Conservation (phyloP, 78 protist genomes). For the Dictyostelium firmibasis region DNA sequence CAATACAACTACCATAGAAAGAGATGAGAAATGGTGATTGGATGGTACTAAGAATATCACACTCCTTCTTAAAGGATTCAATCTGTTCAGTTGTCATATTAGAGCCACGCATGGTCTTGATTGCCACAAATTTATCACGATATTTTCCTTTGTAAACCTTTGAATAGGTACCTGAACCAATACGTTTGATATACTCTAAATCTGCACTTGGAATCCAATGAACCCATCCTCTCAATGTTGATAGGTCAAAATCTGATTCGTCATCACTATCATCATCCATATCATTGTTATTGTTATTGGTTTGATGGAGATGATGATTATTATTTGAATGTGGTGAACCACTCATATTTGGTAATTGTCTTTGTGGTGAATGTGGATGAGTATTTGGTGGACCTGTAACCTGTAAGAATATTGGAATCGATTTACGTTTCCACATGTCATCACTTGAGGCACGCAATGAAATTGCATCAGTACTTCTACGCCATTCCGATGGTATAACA, state of each 20-base stretch:
- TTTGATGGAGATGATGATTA: background rate
- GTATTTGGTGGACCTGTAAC: constrained; percentile 43
- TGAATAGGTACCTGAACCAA: constrained; percentile 79
- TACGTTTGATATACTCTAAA: constrained; percentile 75
- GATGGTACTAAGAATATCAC: constrained; percentile 52
- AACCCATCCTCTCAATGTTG: constrained; percentile 40
- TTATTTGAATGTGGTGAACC: background rate
- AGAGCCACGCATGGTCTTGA: constrained; percentile 74
- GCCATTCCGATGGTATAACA: constrained; percentile 70
- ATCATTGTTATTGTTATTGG: background rate
- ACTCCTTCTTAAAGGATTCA: constrained; percentile 42
- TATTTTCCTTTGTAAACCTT: constrained; percentile 82
- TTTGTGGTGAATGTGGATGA: constrained; percentile 47
- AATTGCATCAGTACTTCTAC: constrained; percentile 61
- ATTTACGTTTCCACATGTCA: constrained; percentile 63
- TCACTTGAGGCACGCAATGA: constrained; percentile 18
- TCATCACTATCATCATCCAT: constrained; percentile 28
- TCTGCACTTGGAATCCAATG: constrained; percentile 72
- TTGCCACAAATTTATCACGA: constrained; percentile 65
- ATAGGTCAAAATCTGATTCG: constrained; percentile 30
- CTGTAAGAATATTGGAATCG: constrained; percentile 61
- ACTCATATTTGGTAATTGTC: constrained; percentile 12
- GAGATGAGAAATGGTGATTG: constrained; percentile 64
- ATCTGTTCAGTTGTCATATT: constrained; percentile 76
- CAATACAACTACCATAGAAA: constrained; percentile 67